A percentile compares a stretch with the other conserved stretches of the same genome.
Conservation (phyloP, 495 filamentous ascomycete species). For the Xylaria venustula region DNA sequence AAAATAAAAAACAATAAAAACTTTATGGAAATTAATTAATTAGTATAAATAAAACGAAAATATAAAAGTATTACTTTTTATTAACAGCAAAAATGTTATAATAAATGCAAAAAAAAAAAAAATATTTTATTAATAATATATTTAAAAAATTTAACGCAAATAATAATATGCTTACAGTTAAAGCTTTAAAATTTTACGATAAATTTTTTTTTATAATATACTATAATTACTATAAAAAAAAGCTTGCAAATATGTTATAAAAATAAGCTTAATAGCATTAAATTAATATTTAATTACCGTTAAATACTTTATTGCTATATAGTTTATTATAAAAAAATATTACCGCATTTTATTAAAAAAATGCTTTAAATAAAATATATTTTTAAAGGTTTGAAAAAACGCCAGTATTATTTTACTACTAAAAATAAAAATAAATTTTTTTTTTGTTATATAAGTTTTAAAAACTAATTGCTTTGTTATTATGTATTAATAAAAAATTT, state of each 20-base stretch:
- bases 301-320: slow-evolving; percentile 14
- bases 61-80: slow-evolving; percentile 8
- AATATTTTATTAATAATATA: slow-evolving; percentile 15
- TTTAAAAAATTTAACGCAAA: slow-evolving; percentile 4
- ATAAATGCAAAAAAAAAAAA: slow-evolving; percentile 2
- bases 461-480: too few relatives aligned
- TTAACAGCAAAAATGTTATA: slow-evolving; percentile 10
- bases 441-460: too few relatives aligned
- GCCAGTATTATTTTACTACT: too few relatives aligned
- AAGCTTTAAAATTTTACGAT: neutral
- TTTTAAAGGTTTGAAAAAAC: neutral
- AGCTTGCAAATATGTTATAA: slow-evolving; percentile 9
- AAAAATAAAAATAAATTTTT: too few relatives aligned
- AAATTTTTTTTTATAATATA: neutral
- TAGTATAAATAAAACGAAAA: slow-evolving; percentile 15
- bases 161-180: slow-evolving; percentile 7
- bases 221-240: neutral
- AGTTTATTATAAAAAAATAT: neutral
- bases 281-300: slow-evolving; percentile 9
- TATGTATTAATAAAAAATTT: too few relatives aligned
- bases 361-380: neutral
- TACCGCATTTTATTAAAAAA: too few relatives aligned
- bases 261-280: slow-evolving; percentile 15
- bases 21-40: slow-evolving; percentile 7
- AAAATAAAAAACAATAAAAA: slow-evolving; percentile 8